Evolutionary conservation across 1,284 basidiomycete species (phyloP), one percentile per base, ranked within the genome.

Genomic region (Tremellales sp.): DNA sequence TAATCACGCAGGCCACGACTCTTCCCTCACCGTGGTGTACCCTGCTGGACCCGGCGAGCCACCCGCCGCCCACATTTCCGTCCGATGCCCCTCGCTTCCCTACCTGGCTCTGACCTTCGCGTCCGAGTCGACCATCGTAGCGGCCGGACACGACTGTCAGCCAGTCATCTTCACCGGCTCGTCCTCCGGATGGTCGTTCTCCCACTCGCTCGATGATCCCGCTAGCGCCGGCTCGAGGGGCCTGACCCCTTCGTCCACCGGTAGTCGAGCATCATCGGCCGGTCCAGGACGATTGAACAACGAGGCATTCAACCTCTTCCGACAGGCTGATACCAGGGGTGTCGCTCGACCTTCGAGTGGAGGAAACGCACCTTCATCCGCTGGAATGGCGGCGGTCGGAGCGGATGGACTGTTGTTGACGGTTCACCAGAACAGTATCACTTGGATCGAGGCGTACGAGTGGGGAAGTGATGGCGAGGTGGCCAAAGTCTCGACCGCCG

Each of bases 381-480:
- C 67, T 6, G 73, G 69, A 3, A 47, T 57, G 2, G 60, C 64
- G 8, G 49, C 58, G 19, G 46, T 70, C 35, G 56, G 69, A 48
- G 73, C 40, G 68, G 77, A 45, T 84, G 89, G 65, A 11, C 87
- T 87, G 70, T 77, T 89, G 54, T 70, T 64, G 63, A 98, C 94
- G 3, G 82, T 96, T 37, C 96, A 98, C 73, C 94, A 97, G 79
- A 99, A 98, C 77, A 96, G 93, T 37, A 97, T 99, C 74, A 97
- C 92, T n/a, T 85, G 79, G 60, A 79, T 96, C 41, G 79, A 89
- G 49, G 77, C 86, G 23, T 94, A 89, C 63, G 84, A 85, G 53
- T 80, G 80, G 54, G 77, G 71, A 0, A 68, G 76, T 2, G 81
- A 78, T 19, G 82, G 82, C 0, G 74, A 80, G 3, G 85, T 97